A percentile compares a stretch with the other conserved stretches of the same genome.
Evolutionary conservation across 331 rosid genomes (phyloP).

Genomic region (Quercus lobata): DNA sequence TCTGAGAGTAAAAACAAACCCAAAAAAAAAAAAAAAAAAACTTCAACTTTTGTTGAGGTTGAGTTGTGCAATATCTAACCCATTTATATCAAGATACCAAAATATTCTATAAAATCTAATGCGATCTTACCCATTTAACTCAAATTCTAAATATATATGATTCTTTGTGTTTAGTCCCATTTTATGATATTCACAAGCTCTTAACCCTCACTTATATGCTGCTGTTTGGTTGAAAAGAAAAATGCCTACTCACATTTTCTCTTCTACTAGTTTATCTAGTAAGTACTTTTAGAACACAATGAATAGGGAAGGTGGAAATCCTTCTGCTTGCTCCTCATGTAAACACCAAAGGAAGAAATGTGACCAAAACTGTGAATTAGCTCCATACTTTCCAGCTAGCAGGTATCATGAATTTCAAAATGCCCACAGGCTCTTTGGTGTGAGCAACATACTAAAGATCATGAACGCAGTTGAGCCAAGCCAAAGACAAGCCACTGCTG

Average conservation of each 20-base stretch:
- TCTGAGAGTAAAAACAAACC: too few relatives aligned
- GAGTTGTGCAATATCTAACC: background rate
- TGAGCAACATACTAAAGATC: slow-evolving; percentile 18
- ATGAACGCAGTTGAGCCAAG: slow-evolving; percentile 1
- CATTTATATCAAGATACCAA: background rate
- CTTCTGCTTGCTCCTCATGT: slow-evolving; percentile 23
- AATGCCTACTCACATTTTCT: background rate
- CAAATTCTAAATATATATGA: too few relatives aligned
- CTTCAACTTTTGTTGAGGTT: too few relatives aligned
- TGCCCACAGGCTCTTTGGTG: slow-evolving; percentile 21
- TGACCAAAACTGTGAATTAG: slow-evolving; percentile 13
- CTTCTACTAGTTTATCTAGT: background rate
- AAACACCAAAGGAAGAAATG: slow-evolving; percentile 25
- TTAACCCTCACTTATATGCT: too few relatives aligned
- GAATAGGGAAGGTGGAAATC: background rate
- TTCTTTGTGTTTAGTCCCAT: too few relatives aligned
- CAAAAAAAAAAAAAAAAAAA: too few relatives aligned
- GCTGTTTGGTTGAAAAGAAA: background rate
- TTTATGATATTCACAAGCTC: too few relatives aligned
- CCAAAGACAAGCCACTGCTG: slow-evolving; percentile 16
- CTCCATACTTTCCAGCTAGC: slow-evolving; percentile 19
- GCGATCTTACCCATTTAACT: background rate
- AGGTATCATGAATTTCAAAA: slow-evolving; percentile 8
- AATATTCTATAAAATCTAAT: slow-evolving; percentile 1
- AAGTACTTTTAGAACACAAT: background rate